These are phyloP conservation scores for Colletotrichum kahawae DNA, from an alignment of 2,329 filamentous ascomycete species.

Conservation along the genomic window DNA sequence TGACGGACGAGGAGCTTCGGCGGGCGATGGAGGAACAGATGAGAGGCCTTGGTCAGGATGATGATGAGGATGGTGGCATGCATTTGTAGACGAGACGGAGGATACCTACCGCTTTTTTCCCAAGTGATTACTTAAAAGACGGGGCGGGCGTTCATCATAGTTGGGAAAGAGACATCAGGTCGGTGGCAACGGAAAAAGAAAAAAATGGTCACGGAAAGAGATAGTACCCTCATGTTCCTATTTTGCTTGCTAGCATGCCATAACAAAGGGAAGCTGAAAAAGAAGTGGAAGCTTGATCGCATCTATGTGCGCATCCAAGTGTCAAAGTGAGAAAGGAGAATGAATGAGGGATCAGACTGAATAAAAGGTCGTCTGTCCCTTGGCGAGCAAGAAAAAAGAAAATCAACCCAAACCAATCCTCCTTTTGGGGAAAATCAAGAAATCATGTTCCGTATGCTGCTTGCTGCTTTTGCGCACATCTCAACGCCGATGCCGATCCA, in stretches of 20 bases:
- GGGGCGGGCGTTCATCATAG: not conserved
- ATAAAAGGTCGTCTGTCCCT: not conserved
- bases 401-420: not conserved
- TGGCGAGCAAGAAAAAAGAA: not conserved
- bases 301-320: not conserved
- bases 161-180: not conserved
- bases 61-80: constrained; percentile 58
- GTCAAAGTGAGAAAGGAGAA: not conserved
- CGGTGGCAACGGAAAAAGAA: not conserved
- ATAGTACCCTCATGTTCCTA: constrained; percentile 14
- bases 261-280: constrained; percentile 4
- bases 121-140: not conserved
- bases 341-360: not conserved
- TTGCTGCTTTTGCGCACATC: constrained; percentile 11
- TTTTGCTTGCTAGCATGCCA: constrained; percentile 22
- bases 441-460: constrained; percentile 6
- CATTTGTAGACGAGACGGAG: constrained; percentile 54
- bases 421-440: not conserved
- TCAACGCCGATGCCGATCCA: constrained; percentile 9
- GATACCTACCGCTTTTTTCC: not conserved
- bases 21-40: constrained; percentile 61
- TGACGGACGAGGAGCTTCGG: constrained; percentile 65
- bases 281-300: not conserved
- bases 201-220: not conserved
- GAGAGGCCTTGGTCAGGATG: constrained; percentile 46